phyloP scores from a whole-genome alignment of 2,329 filamentous ascomycete species.

The Sarocladium strictum region DNA sequence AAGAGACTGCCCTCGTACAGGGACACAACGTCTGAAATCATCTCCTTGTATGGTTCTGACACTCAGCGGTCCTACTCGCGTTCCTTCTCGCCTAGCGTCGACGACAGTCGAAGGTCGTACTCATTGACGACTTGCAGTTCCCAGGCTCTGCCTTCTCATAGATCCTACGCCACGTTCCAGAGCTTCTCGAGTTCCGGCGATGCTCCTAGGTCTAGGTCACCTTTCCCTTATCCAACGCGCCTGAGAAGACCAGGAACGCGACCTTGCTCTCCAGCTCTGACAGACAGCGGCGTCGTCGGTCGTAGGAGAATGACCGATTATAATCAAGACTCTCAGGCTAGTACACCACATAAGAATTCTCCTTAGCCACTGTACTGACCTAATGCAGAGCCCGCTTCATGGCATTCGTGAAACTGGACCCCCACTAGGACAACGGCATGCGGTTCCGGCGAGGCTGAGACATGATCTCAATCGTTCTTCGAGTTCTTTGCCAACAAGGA shows the following conservation, averaged over 20 bases:
- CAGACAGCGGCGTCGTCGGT: slow-evolving; percentile 40
- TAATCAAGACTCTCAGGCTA: slow-evolving; percentile 40
- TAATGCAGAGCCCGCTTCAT: slow-evolving; percentile 37
- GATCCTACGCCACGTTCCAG: slow-evolving; percentile 41
- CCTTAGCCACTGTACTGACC: not conserved
- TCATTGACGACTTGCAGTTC: slow-evolving; percentile 50
- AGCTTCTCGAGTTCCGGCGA: slow-evolving; percentile 33
- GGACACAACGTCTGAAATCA: slow-evolving; percentile 48
- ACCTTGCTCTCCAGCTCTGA: slow-evolving; percentile 42
- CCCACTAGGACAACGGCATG: slow-evolving; percentile 27
- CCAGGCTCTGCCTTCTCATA: slow-evolving; percentile 38
- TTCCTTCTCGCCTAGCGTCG: slow-evolving; percentile 35
- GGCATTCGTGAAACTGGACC: slow-evolving; percentile 34
- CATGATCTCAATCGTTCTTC: slow-evolving; percentile 35
- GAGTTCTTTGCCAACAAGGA: slow-evolving; percentile 28
- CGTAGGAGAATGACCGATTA: slow-evolving; percentile 46
- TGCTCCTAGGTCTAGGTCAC: slow-evolving; percentile 49
- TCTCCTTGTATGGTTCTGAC: slow-evolving; percentile 50
- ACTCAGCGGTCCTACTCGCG: slow-evolving; percentile 38
- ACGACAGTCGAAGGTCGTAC: slow-evolving; percentile 44
- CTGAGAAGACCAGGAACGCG: slow-evolving; percentile 47
- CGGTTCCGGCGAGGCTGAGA: slow-evolving; percentile 32
- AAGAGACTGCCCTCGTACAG: slow-evolving; percentile 38
- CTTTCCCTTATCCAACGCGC: slow-evolving; percentile 53
- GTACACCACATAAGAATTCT: not conserved